Evolutionary conservation across 1,284 basidiomycete species (phyloP).

Genomic region (Heliocybe sulcata): DNA sequence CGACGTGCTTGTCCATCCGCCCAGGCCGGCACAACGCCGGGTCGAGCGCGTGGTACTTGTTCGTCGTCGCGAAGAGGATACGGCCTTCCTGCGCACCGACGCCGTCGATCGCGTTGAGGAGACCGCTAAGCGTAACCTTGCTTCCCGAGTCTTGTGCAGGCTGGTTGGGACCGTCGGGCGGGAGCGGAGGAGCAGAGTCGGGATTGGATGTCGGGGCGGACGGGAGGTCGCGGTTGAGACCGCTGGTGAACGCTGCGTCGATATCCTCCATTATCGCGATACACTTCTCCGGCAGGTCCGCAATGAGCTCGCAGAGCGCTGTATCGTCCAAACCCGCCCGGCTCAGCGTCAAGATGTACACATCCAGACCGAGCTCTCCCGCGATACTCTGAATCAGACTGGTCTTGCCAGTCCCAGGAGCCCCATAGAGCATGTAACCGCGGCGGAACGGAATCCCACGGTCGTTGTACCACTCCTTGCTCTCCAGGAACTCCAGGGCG

Average conservation of each 20-base stretch:
- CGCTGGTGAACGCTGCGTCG: slow-evolving; percentile 62
- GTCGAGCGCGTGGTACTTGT: slow-evolving; percentile 60
- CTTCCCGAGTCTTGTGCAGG: slow-evolving; percentile 16
- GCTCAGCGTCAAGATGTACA: slow-evolving; percentile 73
- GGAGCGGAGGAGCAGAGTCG: neutral
- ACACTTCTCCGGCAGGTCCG: slow-evolving; percentile 57
- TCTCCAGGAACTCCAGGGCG: slow-evolving; percentile 57
- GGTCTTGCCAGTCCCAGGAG: slow-evolving; percentile 71
- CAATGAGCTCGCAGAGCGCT: slow-evolving; percentile 50
- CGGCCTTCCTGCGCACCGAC: slow-evolving; percentile 72
- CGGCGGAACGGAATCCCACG: slow-evolving; percentile 69
- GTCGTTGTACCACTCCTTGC: slow-evolving; percentile 60
- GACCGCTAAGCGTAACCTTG: slow-evolving; percentile 58
- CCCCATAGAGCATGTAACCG: slow-evolving; percentile 67
- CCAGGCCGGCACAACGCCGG: slow-evolving; percentile 72
- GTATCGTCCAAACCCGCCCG: slow-evolving; percentile 62
- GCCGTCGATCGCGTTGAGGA: slow-evolving; percentile 71
- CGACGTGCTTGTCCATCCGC: slow-evolving; percentile 70
- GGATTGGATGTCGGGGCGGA: slow-evolving; percentile 7
- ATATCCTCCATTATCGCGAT: slow-evolving; percentile 80
- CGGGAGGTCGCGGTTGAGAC: slow-evolving; percentile 43
- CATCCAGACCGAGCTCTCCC: slow-evolving; percentile 65
- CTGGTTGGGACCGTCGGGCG: slow-evolving; percentile 22
- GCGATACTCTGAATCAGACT: slow-evolving; percentile 71
- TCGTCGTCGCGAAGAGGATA: slow-evolving; percentile 72